Percentiles rank a stretch among this genome's conserved stretches.
These are phyloP conservation scores for Syzygium grande DNA, from an alignment of 345 rosid species.

Conservation along the genomic window DNA sequence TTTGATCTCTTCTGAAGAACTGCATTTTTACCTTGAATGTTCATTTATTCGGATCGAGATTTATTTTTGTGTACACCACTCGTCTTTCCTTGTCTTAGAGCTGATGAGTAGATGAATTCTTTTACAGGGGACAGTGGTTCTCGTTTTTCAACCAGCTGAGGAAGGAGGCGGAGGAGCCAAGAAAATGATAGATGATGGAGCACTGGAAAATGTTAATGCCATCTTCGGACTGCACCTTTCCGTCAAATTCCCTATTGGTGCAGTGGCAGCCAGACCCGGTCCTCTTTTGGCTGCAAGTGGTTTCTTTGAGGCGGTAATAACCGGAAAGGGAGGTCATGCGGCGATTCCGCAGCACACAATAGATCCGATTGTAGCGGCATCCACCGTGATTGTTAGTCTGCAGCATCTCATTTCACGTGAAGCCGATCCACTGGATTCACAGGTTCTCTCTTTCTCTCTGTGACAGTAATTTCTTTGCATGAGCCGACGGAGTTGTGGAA, in stretches of 20 bases:
- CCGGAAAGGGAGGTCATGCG: constrained; percentile 85
- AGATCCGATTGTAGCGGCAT: constrained; percentile 81
- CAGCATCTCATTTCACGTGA: constrained; percentile 89
- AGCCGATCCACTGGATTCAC: constrained; percentile 83
- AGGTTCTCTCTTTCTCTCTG: constrained; percentile 28
- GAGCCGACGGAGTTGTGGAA: background rate
- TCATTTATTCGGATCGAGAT: background rate
- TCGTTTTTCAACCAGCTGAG: constrained; percentile 92
- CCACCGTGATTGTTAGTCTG: constrained; percentile 64
- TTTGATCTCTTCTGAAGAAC: background rate
- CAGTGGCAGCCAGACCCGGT: constrained; percentile 54
- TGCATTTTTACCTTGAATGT: background rate
- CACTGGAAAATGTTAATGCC: constrained; percentile 53
- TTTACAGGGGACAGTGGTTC: constrained; percentile 68
- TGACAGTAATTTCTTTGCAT: background rate
- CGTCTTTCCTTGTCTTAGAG: background rate
- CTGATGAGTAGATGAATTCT: background rate
- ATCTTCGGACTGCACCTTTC: constrained; percentile 70
- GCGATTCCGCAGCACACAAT: constrained; percentile 71
- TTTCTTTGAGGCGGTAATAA: constrained; percentile 68
- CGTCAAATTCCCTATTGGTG: constrained; percentile 24
- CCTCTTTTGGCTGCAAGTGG: constrained; percentile 62
- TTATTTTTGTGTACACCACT: background rate
- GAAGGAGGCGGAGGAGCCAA: constrained; percentile 94
- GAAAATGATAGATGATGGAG: constrained; percentile 61